A percentile compares a stretch with the other conserved stretches of the same genome.
phyloP scores from a whole-genome alignment of 192 early-diverging fungal species.

The Spizellomyces punctatus region DNA sequence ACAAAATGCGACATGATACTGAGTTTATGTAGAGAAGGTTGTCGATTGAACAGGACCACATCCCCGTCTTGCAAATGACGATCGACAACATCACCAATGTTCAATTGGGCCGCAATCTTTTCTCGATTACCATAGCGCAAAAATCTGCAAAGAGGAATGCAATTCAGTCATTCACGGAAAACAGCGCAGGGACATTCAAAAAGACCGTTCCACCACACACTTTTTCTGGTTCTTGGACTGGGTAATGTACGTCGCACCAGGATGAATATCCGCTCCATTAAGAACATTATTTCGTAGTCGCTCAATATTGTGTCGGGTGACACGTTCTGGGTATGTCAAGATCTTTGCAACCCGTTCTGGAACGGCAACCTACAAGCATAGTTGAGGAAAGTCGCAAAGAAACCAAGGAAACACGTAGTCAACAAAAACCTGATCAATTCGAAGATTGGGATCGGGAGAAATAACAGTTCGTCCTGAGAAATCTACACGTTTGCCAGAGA shows the following conservation, averaged over 20 bases:
- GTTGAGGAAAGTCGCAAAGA: slow-evolving; percentile 11
- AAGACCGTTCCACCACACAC: slow-evolving; percentile 4
- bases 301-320: slow-evolving; percentile 87
- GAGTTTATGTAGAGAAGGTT: slow-evolving; percentile 96
- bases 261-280: slow-evolving; percentile 88
- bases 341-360: slow-evolving; percentile 88
- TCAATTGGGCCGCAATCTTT: slow-evolving; percentile 69
- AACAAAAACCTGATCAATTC: slow-evolving; percentile 85
- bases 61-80: slow-evolving; percentile 93
- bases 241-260: slow-evolving; percentile 89
- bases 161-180: background rate
- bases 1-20: slow-evolving; percentile 97
- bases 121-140: slow-evolving; percentile 77
- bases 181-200: background rate
- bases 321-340: slow-evolving; percentile 94
- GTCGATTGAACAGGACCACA: slow-evolving; percentile 97
- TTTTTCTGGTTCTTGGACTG: slow-evolving; percentile 32
- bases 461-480: slow-evolving; percentile 99
- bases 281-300: slow-evolving; percentile 71
- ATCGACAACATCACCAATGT: slow-evolving; percentile 91
- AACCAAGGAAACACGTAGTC: too few relatives aligned
- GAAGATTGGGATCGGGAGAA: slow-evolving; percentile 97
- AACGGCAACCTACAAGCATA: slow-evolving; percentile 78
- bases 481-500: slow-evolving; percentile 99
- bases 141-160: slow-evolving; percentile 40